These are phyloP conservation scores for Rhizophora apiculata DNA, from an alignment of 345 rosid genomes.

Conservation along the genomic window DNA sequence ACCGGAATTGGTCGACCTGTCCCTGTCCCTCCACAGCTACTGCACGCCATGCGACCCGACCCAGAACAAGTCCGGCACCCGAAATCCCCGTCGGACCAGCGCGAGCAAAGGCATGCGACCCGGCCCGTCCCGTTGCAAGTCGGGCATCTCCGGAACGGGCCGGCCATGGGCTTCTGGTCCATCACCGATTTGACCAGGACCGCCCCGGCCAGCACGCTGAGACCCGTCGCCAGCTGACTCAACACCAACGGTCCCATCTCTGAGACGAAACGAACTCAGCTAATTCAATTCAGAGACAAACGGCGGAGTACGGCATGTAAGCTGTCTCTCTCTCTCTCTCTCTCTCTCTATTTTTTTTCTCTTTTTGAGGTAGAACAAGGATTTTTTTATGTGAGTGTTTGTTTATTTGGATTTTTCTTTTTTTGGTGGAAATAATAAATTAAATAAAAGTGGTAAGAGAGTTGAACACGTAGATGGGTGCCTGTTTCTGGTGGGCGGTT, in stretches of 20 bases:
- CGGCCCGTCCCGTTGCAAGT: conserved; percentile 88
- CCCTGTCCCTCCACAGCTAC: conserved; percentile 87
- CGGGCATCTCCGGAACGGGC: conserved; percentile 59
- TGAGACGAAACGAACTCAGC: neutral
- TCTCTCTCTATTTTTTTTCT: too few relatives aligned
- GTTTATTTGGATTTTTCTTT: too few relatives aligned
- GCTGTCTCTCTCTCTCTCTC: too few relatives aligned
- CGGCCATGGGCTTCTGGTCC: conserved; percentile 90
- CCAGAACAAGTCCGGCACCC: conserved; percentile 91
- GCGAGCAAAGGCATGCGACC: conserved; percentile 65
- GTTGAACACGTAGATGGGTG: conserved; percentile 49
- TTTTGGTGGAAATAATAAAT: neutral
- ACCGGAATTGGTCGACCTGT: conserved; percentile 84
- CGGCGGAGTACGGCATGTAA: too few relatives aligned
- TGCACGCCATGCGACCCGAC: conserved; percentile 76
- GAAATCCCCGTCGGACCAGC: conserved; percentile 91
- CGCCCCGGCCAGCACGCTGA: conserved; percentile 89
- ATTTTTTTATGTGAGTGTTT: too few relatives aligned
- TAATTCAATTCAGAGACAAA: too few relatives aligned
- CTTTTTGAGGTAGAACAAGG: too few relatives aligned
- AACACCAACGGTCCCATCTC: conserved; percentile 69
- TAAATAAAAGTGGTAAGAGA: conserved; percentile 34
- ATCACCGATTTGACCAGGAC: conserved; percentile 71
- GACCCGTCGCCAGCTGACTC: conserved; percentile 79
- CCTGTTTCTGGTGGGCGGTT: neutral